Base-by-base conservation (phyloP, 371 early-diverging fungal species). In the Choanephora cucurbitarum region DNA sequence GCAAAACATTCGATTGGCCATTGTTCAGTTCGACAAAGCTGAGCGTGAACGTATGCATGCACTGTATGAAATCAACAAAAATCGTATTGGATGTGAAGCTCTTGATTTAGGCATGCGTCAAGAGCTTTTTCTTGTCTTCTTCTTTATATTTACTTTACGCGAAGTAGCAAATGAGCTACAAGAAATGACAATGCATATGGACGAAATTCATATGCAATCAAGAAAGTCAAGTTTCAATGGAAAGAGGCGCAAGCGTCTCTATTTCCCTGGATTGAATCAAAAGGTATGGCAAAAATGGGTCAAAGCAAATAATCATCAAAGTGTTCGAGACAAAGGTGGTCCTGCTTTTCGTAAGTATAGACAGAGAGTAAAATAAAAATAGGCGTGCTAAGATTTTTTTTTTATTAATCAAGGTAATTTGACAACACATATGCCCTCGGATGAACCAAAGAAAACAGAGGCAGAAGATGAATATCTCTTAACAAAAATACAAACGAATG, bases 91-190 rank as follows among this genome's bases (percentile, higher is more conserved):
- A 10, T 58, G 60, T 61, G 44, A 67, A 3, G 53, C 72, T 0
- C 44, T 84, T 46, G 82, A 83, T 54, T 59, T 83, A 0, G 81
- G 82, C 7, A 77, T 79, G 31, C 72, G 82, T 5, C 83, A 84
- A 52, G 84, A 86, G 40, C 51, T 83, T 3, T 86, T 83, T 48
- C 62, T 86, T 46, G 82, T 86, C 18, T 86, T 86, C 54, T 86
- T 83, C 55, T 86, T 84, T 41, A 67, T 84, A 13, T 84, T 84
- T 54, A 81, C 83, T 0, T 57, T 86, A 50, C 81, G 84, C 5
- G 83, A 86, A 51, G 74, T 79, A 6, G 82, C 86, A 3, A 79
- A 75, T 1, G 83, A 85, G 41, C 21, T 85, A 33, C 58, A 79
- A 22, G 73, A 68, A 7, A 66, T 85, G 60, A 73, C 77, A 0